These are phyloP conservation scores for Setaria viridis DNA, from an alignment of 202 grass and related monocot species.

Conservation along the genomic window DNA sequence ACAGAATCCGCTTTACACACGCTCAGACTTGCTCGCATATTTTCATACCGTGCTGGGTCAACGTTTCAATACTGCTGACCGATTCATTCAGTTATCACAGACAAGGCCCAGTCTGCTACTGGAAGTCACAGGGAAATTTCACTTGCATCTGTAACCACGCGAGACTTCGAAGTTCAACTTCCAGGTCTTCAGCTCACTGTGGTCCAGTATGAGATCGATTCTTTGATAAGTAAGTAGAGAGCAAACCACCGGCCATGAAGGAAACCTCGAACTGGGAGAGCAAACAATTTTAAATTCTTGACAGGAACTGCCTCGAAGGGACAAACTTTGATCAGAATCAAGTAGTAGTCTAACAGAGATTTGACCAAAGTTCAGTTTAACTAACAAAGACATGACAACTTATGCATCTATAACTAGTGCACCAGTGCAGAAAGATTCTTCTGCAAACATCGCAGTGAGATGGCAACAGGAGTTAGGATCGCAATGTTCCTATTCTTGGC, in stretches of 20 bases:
- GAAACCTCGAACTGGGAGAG: background rate
- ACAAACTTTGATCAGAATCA: background rate
- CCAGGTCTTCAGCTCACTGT: background rate
- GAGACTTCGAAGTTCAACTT: background rate
- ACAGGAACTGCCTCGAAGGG: background rate
- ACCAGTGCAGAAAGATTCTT: background rate
- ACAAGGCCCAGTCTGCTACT: background rate
- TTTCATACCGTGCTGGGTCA: background rate
- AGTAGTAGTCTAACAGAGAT: background rate
- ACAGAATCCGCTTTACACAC: background rate
- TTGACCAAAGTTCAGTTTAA: background rate
- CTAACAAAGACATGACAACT: background rate
- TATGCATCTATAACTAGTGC: background rate
- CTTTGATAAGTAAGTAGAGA: background rate
- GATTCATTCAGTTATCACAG: background rate
- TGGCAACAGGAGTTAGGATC: background rate
- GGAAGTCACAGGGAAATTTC: background rate
- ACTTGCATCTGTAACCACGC: background rate
- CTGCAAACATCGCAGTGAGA: background rate
- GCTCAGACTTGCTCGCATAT: background rate
- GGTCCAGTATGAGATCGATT: background rate
- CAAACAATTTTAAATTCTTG: conserved; percentile 5
- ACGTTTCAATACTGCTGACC: too few species aligned
- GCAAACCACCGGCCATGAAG: background rate
- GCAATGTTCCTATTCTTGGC: background rate